phyloP scores from a whole-genome alignment of 192 early-diverging fungal genomes.

The Spizellomyces punctatus region DNA sequence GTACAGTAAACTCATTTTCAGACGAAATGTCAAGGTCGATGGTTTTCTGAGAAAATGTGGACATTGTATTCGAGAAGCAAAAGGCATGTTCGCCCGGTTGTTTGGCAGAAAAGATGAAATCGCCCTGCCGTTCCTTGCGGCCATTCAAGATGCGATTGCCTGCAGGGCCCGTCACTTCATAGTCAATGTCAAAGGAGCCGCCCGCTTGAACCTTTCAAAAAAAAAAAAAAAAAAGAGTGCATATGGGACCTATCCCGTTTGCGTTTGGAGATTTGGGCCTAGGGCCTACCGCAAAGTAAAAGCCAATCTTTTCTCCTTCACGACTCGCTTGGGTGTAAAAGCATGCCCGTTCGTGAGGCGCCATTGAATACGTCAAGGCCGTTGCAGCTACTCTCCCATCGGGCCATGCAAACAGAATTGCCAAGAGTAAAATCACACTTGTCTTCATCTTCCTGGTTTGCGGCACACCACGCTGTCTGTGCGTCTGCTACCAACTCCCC shows the following conservation, averaged over 20 bases:
- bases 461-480: no score
- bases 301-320: constrained; percentile 86
- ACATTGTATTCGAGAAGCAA: constrained; percentile 95
- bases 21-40: constrained; percentile 94
- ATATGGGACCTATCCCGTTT: not conserved
- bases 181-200: constrained; percentile 96
- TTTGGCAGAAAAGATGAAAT: constrained; percentile 89
- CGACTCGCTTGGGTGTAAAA: constrained; percentile 79
- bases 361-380: constrained; percentile 82
- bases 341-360: constrained; percentile 87
- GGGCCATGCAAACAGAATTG: no score
- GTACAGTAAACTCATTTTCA: constrained; percentile 71
- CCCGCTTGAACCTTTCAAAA: constrained; percentile 91
- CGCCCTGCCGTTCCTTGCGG: constrained; percentile 88
- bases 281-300: constrained; percentile 93
- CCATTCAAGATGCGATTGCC: constrained; percentile 69
- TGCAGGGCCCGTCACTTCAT: constrained; percentile 78
- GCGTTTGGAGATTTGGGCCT: not conserved
- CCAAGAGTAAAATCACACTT: no score
- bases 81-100: constrained; percentile 89
- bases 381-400: constrained; percentile 39
- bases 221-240: not conserved
- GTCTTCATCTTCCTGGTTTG: no score
- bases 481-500: no score
- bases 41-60: constrained; percentile 88